Percentiles rank a stretch among this genome's conserved stretches.
These are phyloP conservation scores for Salix exigua DNA, from an alignment of 345 rosid genomes.

Conservation along the genomic window DNA sequence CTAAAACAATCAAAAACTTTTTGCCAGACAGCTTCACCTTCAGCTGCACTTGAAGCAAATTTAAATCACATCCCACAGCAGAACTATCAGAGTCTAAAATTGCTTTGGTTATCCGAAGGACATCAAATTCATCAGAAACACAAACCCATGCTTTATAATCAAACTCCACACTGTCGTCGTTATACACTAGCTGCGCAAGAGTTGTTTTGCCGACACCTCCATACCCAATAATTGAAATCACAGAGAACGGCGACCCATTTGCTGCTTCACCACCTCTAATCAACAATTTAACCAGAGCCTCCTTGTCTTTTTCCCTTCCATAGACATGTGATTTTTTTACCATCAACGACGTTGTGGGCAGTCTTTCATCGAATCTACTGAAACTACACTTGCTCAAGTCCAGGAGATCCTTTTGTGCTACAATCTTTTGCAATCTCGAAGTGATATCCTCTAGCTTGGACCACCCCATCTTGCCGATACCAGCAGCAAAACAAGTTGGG, in stretches of 20 bases:
- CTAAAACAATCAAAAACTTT: slow-evolving; percentile 1
- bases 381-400: slow-evolving; percentile 2
- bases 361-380: background rate
- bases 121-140: slow-evolving; percentile 31
- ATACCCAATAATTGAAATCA: background rate
- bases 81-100: background rate
- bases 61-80: background rate
- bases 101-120: slow-evolving; percentile 13
- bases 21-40: background rate
- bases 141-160: slow-evolving; percentile 30
- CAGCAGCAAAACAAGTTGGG: background rate
- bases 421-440: slow-evolving; percentile 9
- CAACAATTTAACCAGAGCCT: background rate
- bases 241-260: background rate
- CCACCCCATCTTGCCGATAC: background rate
- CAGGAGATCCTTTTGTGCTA: background rate
- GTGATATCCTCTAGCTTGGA: slow-evolving; percentile 7
- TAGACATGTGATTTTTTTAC: slow-evolving; percentile 6
- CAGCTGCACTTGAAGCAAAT: background rate
- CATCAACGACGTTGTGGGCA: slow-evolving; percentile 9
- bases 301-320: slow-evolving; percentile 33
- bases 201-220: background rate
- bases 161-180: background rate
- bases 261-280: background rate
- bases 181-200: background rate